Evolutionary conservation across 352 stramenopile genomes (phyloP).

Genomic region (Phytophthora fragariaefolia): DNA sequence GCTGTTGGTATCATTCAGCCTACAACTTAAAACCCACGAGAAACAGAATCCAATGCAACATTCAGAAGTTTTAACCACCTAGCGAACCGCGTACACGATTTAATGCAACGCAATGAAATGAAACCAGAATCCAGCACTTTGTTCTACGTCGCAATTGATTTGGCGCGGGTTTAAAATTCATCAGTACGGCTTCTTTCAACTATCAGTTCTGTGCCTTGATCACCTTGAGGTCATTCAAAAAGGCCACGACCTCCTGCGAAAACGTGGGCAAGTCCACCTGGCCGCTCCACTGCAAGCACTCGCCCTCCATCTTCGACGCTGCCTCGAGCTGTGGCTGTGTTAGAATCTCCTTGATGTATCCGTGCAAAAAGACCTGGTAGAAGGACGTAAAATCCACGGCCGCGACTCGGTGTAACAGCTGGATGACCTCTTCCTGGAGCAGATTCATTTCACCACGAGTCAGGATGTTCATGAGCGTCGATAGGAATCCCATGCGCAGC

Average conservation of each 20-base stretch:
- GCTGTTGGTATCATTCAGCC: too few relatives aligned
- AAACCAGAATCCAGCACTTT: too few relatives aligned
- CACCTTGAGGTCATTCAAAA: conserved; percentile 82
- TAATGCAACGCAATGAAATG: too few relatives aligned
- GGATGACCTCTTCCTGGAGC: conserved; percentile 78
- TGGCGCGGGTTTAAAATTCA: not conserved
- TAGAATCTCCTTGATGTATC: conserved; percentile 73
- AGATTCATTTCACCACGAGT: conserved; percentile 83
- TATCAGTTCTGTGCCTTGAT: conserved; percentile 68
- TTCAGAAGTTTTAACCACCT: too few relatives aligned
- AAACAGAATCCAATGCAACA: too few relatives aligned
- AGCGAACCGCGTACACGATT: too few relatives aligned
- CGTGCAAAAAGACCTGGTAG: conserved; percentile 69
- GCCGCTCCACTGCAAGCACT: conserved; percentile 77
- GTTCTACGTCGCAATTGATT: too few relatives aligned
- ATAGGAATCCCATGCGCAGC: conserved; percentile 77
- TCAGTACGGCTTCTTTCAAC: not conserved
- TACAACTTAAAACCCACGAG: too few relatives aligned
- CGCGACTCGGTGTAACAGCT: conserved; percentile 72
- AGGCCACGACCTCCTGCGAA: conserved; percentile 68
- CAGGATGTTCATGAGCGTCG: conserved; percentile 80
- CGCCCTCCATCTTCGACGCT: conserved; percentile 54
- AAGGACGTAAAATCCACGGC: conserved; percentile 81
- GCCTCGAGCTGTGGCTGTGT: conserved; percentile 57
- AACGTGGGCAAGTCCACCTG: conserved; percentile 82